A percentile compares a stretch with the other conserved stretches of the same genome.
Conservation (phyloP, 257 asterid genomes). For the Nemophila menziesii region DNA sequence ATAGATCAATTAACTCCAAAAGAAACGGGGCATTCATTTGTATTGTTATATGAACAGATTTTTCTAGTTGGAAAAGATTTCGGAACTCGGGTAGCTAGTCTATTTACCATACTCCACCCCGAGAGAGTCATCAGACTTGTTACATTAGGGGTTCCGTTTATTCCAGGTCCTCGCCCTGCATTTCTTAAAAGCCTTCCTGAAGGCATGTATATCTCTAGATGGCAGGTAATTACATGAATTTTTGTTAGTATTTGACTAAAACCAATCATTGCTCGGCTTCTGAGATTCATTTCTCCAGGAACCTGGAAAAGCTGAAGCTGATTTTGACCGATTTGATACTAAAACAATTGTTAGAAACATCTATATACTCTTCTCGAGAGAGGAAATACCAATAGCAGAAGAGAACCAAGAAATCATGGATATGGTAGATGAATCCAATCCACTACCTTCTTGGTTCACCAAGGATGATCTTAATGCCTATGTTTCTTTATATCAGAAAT, state of each 20-base stretch:
- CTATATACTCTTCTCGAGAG: conserved; percentile 32
- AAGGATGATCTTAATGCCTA: conserved; percentile 36
- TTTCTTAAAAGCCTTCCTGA: conserved; percentile 25
- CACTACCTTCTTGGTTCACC: conserved; percentile 38
- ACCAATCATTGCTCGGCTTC: too few relatives aligned
- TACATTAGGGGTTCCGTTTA: conserved; percentile 39
- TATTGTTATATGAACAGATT: conserved; percentile 17
- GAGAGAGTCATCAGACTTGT: conserved; percentile 31
- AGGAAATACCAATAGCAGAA: conserved; percentile 32
- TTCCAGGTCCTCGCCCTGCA: conserved; percentile 11
- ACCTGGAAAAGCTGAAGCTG: conserved; percentile 48
- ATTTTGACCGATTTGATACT: conserved; percentile 34
- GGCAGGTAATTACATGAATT: conserved; percentile 28
- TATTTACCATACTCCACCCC: conserved; percentile 37
- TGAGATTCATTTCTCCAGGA: conserved; percentile 21
- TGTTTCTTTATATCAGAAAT: conserved; percentile 26
- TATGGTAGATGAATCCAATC: conserved; percentile 31
- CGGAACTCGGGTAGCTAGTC: conserved; percentile 30
- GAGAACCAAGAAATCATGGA: conserved; percentile 44
- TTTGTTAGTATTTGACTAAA: neutral
- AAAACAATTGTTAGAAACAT: conserved; percentile 40
- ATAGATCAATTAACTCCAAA: too few relatives aligned
- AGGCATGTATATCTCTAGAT: conserved; percentile 54
- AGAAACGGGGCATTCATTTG: too few relatives aligned
- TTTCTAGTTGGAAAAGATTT: conserved; percentile 42